Evolutionary conservation across 2,329 filamentous ascomycete species (phyloP), one percentile per base, ranked within the genome.

Genomic region (Verticillium longisporum): DNA sequence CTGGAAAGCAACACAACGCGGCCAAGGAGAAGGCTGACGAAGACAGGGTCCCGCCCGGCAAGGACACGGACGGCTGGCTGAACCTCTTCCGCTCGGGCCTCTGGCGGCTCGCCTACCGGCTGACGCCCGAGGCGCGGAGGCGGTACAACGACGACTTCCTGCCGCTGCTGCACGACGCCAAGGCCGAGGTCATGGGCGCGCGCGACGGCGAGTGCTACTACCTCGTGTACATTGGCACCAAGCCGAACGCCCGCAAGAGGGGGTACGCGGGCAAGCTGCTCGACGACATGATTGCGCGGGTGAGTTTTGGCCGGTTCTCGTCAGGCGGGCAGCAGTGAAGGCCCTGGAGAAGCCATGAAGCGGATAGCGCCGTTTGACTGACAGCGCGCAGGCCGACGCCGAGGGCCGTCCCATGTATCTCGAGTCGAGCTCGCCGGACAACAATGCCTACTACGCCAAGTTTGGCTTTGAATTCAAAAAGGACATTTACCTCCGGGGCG

Each of bases 221-320:
- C 73, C 85, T 96, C 60, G 89, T 92, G 56, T 95, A 94, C 74
- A 80, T 96, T 63, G 91, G 91, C 64, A 92, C 89, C 58, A 89
- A 87, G 72, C 86, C 88, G 37, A 80, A 79, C 63, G 85, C 87
- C 4, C 84, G 88, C 63, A 85, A 90, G 56, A 87, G 87, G 67
- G 91, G 91, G 11, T 91, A 91, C 72, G 89, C 86, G 15, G 81
- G 81, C 66, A 88, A 85, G 75, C 80, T 93, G 64, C 85, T 95
- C 65, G 81, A 87, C 71, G 80, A 90, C 70, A 87, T 92, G 75
- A 86, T 88, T 59, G 76, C 74, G 55, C 80, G 81, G 78, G 87
- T 88, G 74, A 64, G 78, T 76, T 45, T 13, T n/a, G 26, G 34
- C 6, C 18, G 10, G 5, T 6, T 1, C 14, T 21, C 10, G 18